These are phyloP conservation scores for Macrolepiota albuminosa DNA, from an alignment of 768 basidiomycete genomes.

Conservation along the genomic window DNA sequence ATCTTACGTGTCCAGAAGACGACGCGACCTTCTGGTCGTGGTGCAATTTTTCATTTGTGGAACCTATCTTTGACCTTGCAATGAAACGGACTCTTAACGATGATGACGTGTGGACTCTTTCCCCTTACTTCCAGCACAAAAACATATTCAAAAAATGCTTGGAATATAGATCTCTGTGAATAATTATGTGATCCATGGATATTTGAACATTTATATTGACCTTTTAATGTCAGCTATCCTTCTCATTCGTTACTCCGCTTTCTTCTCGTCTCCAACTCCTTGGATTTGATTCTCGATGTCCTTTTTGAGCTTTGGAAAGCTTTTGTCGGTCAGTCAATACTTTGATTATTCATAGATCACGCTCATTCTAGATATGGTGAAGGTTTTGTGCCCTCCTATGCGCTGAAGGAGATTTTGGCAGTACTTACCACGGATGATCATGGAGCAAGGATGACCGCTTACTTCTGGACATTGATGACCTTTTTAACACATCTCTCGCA, in stretches of 20 bases:
- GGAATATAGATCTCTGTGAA: constrained; percentile 41
- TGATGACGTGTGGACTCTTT: constrained; percentile 57
- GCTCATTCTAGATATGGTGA: not conserved
- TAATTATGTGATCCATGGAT: not conserved
- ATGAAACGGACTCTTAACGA: constrained; percentile 44
- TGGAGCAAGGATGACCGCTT: constrained; percentile 41
- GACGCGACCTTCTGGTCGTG: constrained; percentile 60
- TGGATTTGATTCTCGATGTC: constrained; percentile 62
- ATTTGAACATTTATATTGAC: not conserved
- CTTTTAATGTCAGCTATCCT: constrained; percentile 36
- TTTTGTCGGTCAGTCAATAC: constrained; percentile 34
- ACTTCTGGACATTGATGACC: constrained; percentile 53
- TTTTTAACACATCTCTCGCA: constrained; percentile 64
- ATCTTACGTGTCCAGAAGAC: constrained; percentile 59
- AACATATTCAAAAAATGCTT: constrained; percentile 63
- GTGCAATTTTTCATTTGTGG: constrained; percentile 60
- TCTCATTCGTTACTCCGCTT: constrained; percentile 57
- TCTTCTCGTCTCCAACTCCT: constrained; percentile 59
- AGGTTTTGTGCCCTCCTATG: constrained; percentile 68
- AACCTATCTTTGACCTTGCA: constrained; percentile 55
- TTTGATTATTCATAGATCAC: not conserved
- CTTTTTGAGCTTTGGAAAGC: constrained; percentile 57
- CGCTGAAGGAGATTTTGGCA: constrained; percentile 54
- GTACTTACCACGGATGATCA: constrained; percentile 40
- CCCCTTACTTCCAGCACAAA: constrained; percentile 64